These are phyloP conservation scores for Discostella stelligera DNA, from an alignment of 352 stramenopile genomes.

Conservation along the genomic window DNA sequence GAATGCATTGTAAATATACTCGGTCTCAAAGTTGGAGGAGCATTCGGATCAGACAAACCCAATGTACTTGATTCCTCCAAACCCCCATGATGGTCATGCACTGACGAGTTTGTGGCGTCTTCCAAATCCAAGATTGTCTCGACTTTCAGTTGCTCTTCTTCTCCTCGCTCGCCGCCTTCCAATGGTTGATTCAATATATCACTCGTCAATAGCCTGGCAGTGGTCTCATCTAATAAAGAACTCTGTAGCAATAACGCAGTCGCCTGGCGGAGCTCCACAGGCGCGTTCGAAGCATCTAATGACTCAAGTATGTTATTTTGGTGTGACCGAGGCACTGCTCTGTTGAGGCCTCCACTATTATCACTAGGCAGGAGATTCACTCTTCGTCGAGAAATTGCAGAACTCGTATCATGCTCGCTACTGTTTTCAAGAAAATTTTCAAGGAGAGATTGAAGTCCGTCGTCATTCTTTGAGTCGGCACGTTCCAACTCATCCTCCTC, in stretches of 20 bases:
- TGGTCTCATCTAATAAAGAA: conserved; percentile 40
- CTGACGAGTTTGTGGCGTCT: background rate
- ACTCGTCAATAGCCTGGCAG: conserved; percentile 33
- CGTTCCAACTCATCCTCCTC: conserved; percentile 23
- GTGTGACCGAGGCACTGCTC: conserved; percentile 1
- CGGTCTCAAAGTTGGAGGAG: conserved; percentile 39
- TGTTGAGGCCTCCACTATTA: background rate
- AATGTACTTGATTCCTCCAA: background rate
- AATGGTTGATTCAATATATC: conserved; percentile 39
- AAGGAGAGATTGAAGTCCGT: conserved; percentile 24
- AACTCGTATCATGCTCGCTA: conserved; percentile 1
- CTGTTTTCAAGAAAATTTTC: conserved; percentile 29
- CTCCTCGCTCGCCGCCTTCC: background rate
- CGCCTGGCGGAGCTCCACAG: conserved; percentile 29
- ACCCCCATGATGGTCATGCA: background rate
- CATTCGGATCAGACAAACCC: background rate
- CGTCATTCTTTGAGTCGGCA: conserved; percentile 13
- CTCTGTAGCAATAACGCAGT: conserved; percentile 41
- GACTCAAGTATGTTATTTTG: conserved; percentile 19
- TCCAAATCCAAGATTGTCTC: background rate
- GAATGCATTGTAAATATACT: conserved; percentile 75
- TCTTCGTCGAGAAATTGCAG: background rate
- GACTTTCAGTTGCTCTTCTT: background rate
- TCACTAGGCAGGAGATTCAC: background rate
- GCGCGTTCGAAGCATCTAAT: conserved; percentile 29